phyloP scores from a whole-genome alignment of 1,284 basidiomycete species.

The Leccinum fallax region DNA sequence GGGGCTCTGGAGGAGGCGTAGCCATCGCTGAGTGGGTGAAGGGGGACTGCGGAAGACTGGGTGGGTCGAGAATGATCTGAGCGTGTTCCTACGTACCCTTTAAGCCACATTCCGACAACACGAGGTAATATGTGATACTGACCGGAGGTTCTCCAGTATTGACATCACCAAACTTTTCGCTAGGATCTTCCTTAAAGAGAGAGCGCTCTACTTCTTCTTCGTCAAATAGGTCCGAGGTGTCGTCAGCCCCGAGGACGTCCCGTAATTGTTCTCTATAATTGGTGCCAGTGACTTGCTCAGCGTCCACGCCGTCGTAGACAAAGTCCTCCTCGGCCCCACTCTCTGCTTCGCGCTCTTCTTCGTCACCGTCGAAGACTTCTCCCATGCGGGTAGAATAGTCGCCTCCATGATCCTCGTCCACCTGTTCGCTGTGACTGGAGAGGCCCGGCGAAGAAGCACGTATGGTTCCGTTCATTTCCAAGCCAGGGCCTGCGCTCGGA shows the following conservation, averaged over 20 bases:
- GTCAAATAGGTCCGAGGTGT: conserved; percentile 54
- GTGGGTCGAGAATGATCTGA: conserved; percentile 43
- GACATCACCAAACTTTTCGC: conserved; percentile 35
- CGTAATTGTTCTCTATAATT: conserved; percentile 68
- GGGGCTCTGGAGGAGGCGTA: conserved; percentile 40
- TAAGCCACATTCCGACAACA: conserved; percentile 12
- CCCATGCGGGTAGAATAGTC: conserved; percentile 76
- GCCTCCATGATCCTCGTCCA: conserved; percentile 41
- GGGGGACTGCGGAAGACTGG: conserved; percentile 48
- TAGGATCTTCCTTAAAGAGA: conserved; percentile 41
- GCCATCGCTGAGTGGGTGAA: conserved; percentile 35
- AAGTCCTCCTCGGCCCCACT: conserved; percentile 61
- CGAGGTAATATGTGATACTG: conserved; percentile 30
- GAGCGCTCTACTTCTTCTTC: conserved; percentile 51
- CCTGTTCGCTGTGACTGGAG: conserved; percentile 35
- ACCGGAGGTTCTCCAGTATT: conserved; percentile 43
- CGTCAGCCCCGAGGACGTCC: conserved; percentile 71
- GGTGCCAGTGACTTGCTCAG: conserved; percentile 42
- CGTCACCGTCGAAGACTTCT: conserved; percentile 63
- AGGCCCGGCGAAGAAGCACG: conserved; percentile 23
- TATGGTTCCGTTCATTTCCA: conserved; percentile 14
- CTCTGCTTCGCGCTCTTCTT: conserved; percentile 40
- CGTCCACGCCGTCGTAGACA: conserved; percentile 71
- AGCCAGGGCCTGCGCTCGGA: neutral
- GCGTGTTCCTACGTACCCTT: conserved; percentile 34